Evolutionary conservation across 495 filamentous ascomycete species (phyloP).

Genomic region (Parmelia sp.): DNA sequence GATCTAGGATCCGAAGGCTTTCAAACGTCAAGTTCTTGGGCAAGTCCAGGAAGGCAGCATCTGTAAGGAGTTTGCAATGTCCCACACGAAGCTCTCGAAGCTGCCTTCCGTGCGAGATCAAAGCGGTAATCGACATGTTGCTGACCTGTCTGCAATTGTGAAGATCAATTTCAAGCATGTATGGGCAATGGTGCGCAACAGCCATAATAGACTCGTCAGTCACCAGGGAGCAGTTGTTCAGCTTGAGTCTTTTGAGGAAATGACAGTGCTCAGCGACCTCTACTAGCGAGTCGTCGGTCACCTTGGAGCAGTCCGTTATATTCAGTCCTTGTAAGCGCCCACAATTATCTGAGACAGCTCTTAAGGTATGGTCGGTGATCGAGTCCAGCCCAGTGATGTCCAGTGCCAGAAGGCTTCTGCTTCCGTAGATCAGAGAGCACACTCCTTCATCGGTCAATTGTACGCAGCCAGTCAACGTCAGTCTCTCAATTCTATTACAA

Average conservation of each 20-base stretch:
- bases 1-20: slow-evolving; percentile 84
- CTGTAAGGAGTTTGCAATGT: slow-evolving; percentile 74
- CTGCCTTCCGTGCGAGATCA: slow-evolving; percentile 67
- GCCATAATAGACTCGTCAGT: slow-evolving; percentile 73
- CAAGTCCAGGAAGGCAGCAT: slow-evolving; percentile 79
- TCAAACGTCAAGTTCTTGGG: slow-evolving; percentile 65
- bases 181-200: slow-evolving; percentile 79
- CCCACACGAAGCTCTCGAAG: slow-evolving; percentile 84
- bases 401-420: slow-evolving; percentile 75
- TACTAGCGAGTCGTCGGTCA: slow-evolving; percentile 79
- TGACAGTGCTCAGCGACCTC: slow-evolving; percentile 77
- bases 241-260: slow-evolving; percentile 86
- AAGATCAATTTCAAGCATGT: slow-evolving; percentile 94
- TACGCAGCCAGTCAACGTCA: slow-evolving; percentile 88
- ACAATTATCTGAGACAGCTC: slow-evolving; percentile 74
- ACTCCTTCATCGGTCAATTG: slow-evolving; percentile 79
- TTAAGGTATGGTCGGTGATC: slow-evolving; percentile 78
- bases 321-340: slow-evolving; percentile 86
- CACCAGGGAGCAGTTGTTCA: slow-evolving; percentile 79
- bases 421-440: slow-evolving; percentile 70
- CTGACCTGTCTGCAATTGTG: slow-evolving; percentile 76
- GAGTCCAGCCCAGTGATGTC: slow-evolving; percentile 77
- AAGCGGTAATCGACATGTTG: slow-evolving; percentile 69
- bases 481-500: slow-evolving; percentile 86
- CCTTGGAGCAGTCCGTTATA: slow-evolving; percentile 74